Evolutionary conservation across 2,329 filamentous ascomycete genomes (phyloP).

Genomic region (Diatrype stigma): DNA sequence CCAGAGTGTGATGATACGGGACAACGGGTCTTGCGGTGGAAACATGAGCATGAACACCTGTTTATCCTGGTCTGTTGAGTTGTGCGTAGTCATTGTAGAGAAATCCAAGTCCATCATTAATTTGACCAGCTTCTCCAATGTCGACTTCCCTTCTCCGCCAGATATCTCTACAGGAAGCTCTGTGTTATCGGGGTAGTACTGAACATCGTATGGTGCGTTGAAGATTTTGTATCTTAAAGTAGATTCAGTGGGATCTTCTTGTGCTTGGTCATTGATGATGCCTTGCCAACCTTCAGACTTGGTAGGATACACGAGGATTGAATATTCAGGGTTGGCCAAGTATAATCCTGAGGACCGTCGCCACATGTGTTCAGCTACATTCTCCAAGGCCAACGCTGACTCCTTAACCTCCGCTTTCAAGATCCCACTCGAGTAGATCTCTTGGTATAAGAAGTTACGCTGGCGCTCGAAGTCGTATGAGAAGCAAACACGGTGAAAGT

Average conservation of each 20-base stretch:
- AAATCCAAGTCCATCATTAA: conserved; percentile 17
- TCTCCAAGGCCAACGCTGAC: conserved; percentile 10
- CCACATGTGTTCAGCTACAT: conserved; percentile 19
- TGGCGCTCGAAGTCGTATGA: conserved; percentile 20
- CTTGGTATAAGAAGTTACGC: conserved; percentile 6
- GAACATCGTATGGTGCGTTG: conserved; percentile 10
- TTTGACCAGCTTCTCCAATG: conserved; percentile 14
- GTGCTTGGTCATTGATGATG: conserved; percentile 8
- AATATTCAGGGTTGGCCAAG: conserved; percentile 20
- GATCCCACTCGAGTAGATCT: conserved; percentile 17
- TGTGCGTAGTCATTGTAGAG: conserved; percentile 16
- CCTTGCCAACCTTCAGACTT: conserved; percentile 18
- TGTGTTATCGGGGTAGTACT: conserved; percentile 16
- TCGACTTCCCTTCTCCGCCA: conserved; percentile 5
- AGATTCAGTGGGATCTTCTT: conserved; percentile 5
- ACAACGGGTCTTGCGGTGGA: conserved; percentile 19
- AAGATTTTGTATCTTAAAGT: conserved; percentile 23
- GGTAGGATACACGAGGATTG: conserved; percentile 25
- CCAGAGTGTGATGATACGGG: conserved; percentile 22
- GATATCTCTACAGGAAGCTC: conserved; percentile 1
- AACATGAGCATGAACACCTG: conserved; percentile 26
- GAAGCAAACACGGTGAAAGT: conserved; percentile 19
- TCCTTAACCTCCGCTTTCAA: conserved; percentile 13
- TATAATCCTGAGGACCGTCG: conserved; percentile 18
- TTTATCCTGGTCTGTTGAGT: conserved; percentile 13